Percentiles rank a stretch among this genome's conserved stretches.
phyloP scores from a whole-genome alignment of 2,329 filamentous ascomycete species.

The Colletotrichum cereale region DNA sequence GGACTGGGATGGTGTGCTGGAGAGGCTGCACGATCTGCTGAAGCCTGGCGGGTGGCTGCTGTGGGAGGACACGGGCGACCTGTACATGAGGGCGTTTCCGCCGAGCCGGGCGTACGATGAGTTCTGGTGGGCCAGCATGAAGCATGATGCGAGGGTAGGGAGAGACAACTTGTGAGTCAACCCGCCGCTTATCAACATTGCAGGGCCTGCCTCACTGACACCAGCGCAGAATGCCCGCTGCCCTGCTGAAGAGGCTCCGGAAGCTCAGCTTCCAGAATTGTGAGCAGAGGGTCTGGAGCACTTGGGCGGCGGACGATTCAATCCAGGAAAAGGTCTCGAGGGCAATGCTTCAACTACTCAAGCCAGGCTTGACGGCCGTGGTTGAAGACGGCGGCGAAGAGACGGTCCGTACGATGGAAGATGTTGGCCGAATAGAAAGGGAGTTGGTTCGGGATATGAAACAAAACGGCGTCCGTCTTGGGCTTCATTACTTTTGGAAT shows the following conservation, averaged over 20 bases:
- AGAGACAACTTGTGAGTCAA: constrained; percentile 20
- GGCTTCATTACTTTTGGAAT: constrained; percentile 22
- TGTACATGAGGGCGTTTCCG: constrained; percentile 24
- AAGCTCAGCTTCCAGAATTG: constrained; percentile 7
- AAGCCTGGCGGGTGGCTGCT: constrained; percentile 42
- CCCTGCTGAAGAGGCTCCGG: constrained; percentile 20
- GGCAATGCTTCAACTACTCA: neutral
- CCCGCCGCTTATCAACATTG: neutral
- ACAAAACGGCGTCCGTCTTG: constrained; percentile 14
- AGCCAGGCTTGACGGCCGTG: constrained; percentile 14
- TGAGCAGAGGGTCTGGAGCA: constrained; percentile 27
- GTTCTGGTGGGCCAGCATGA: constrained; percentile 30
- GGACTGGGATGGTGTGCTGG: constrained; percentile 37
- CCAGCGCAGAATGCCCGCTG: constrained; percentile 12
- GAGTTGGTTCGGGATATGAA: constrained; percentile 14
- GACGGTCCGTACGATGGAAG: constrained; percentile 27
- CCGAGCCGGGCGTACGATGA: constrained; percentile 34
- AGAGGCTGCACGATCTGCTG: constrained; percentile 38
- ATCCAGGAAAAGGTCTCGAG: neutral
- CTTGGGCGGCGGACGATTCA: constrained; percentile 28
- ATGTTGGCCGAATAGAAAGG: constrained; percentile 20
- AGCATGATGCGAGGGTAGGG: constrained; percentile 21
- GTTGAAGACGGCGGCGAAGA: constrained; percentile 24
- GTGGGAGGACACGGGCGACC: constrained; percentile 40
- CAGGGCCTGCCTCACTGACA: neutral